Evolutionary conservation across 2,329 filamentous ascomycete species (phyloP), one percentile per base, ranked within the genome.

Genomic region (Fusarium devonianum): DNA sequence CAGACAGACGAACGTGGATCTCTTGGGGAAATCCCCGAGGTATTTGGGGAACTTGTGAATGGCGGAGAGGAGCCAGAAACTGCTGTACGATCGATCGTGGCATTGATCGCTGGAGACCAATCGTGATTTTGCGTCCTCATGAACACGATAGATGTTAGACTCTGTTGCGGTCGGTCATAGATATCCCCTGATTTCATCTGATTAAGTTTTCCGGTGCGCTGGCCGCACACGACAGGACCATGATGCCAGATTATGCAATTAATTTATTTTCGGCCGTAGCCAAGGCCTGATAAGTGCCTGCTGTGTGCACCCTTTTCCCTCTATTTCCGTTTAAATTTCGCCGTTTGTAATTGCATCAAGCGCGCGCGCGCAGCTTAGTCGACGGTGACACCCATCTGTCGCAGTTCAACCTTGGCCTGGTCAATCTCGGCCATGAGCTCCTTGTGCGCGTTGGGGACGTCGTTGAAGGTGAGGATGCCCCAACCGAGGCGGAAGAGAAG

Each of bases 391-490:
- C 90, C 90, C 71, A 88, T 83, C 50, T 78, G 78, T 68, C 83
- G 83, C 71, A 95, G 75, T 64, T 95, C 90, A 54, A 75, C 76
- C 77, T 88, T 87, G 57, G 90, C 90, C 72, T 86, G 63, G 56
- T 90, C 82, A 68, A 95, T 94, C 76, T 97, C 89, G 65, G 77
- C 79, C 81, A 94, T 91, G 65, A 99, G 78, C 75, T 97, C 92
- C 70, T 87, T 84, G 75, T 97, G 89, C 41, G 94, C 94, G 55
- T 90, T 83, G 44, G 93, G 92, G 37, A 95, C 91, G 74, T 97
- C 92, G 79, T 96, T 94, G 82, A 99, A 99, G 48, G 91, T 96
- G 70, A 96, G 81, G 65, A 99, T 90, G 59, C 94, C 94, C 78
- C 86, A 89, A 66, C 94, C 94, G 56, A 99, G 88, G 65, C 91